Evolutionary conservation across 345 rosid genomes (phyloP), one percentile per base, ranked within the genome.

Genomic region (Microthlaspi erraticum): DNA sequence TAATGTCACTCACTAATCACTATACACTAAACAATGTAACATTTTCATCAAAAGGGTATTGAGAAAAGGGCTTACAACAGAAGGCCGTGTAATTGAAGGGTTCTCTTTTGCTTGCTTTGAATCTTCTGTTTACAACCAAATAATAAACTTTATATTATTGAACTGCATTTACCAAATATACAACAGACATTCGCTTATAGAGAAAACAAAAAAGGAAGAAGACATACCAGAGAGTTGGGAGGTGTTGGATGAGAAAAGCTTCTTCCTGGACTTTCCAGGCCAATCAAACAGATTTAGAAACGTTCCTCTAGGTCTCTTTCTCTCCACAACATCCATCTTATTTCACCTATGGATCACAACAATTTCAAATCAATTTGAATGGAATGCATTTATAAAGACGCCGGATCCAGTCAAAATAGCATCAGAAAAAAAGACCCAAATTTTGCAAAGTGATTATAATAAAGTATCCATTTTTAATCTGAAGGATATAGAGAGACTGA

Each of bases 181-280:
- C 20, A 18, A 23, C 45, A 54, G 12, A 43, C 19, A 12, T 1
- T 32, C 4, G 31, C 33, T 8, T 11, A 11, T n/a, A 26, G 1
- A 44, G 34, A 51, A 17, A 23, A 13, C 33, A 50, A 32, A 50
- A 32, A 31, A 67, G 68, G 72, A 74, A 69, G 79, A 61, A 86
- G 62, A 37, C 83, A 77, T 36, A 93, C 78, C 59, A 59, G 78
- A 61, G 58, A 17, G 10, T 46, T 75, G 69, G 2, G 74, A 61
- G 49, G 74, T 45, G 59, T 78, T 76, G 57, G 82, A 81, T 19
- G 96, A 86, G 82, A 93, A 91, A 38, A 93, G 79, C 81, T 89
- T 93, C 88, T 93, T 91, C 77, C 93, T 81, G 32, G 99, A 93
- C 83, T 91, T 93, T 18, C 95, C 97, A 41, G 77, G 87, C 98